Evolutionary conservation across 306 rosid genomes (phyloP), one percentile per base, ranked within the genome.

Genomic region (Astragalus glycyphyllos): DNA sequence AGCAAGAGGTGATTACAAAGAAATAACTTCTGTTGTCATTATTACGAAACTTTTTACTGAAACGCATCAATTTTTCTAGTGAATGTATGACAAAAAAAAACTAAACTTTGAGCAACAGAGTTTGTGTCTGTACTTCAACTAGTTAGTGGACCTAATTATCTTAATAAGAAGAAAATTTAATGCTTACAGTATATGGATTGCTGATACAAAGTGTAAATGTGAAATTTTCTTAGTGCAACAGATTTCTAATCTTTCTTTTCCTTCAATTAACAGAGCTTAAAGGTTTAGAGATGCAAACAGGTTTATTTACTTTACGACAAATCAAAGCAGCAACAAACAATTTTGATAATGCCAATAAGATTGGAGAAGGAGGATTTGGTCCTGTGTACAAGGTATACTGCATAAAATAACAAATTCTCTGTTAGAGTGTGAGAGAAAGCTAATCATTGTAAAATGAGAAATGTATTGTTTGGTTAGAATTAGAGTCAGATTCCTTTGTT

Each of bases 341-440:
- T 71, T 88, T 88, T 55, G 81, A 79, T 34, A 59, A 14, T 5
- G 17, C 32, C 37, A 81, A 82, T 56, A 88, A 86, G 78, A 84
- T 88, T 48, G 90, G 89, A 9, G 95, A 86, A 72, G 89, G 95
- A 58, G 95, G 86, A 12, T 88, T 88, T 76, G 90, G 94, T 53
- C 78, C 83, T 5, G 87, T 88, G 5, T 86, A 60, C 40, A 88
- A 86, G 95, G 91, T 86, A 80, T 37, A 38, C 81, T 15, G 32
- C 11, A 34, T 49, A 35, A 26, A 4, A 5, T 4, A 45, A 26
- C 13, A 45, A n/a, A 44, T 44, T 23, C 20, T 23, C n/a, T n/a
- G n/a, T n/a, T n/a, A n/a, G n/a, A n/a, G n/a, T n/a, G n/a, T n/a
- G n/a, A n/a, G n/a, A n/a, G n/a, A n/a, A n/a, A n/a, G n/a, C n/a